These are phyloP conservation scores for Suhomyces maxii DNA, from an alignment of 1,139 yeast species.

Conservation along the genomic window DNA sequence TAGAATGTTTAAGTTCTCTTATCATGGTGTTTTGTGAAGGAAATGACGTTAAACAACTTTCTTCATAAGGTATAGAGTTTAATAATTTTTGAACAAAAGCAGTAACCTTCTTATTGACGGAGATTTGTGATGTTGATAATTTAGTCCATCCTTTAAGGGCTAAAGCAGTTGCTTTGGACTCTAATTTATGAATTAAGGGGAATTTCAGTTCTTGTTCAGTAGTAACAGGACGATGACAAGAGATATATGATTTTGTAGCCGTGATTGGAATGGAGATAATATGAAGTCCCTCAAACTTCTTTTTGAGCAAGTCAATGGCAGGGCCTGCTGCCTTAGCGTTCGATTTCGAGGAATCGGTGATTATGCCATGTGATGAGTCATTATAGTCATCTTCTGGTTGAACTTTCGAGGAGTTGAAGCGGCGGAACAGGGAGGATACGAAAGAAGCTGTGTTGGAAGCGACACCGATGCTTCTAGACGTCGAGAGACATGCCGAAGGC, in stretches of 20 bases:
- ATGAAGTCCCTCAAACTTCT: conserved; percentile 35
- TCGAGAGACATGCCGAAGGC: background rate
- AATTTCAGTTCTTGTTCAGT: conserved; percentile 27
- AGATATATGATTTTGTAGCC: conserved; percentile 51
- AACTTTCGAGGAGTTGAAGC: background rate
- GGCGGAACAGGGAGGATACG: background rate
- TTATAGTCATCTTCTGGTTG: background rate
- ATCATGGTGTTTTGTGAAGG: conserved; percentile 51
- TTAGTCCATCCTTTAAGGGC: conserved; percentile 50
- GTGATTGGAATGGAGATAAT: conserved; percentile 64
- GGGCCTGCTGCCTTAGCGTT: background rate
- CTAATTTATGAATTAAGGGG: conserved; percentile 39
- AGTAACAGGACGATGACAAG: conserved; percentile 53
- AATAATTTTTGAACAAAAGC: conserved; percentile 35
- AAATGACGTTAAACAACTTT: conserved; percentile 50
- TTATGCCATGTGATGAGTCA: background rate
- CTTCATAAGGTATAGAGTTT: conserved; percentile 52
- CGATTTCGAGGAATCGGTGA: background rate
- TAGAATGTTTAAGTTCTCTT: conserved; percentile 39
- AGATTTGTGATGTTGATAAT: conserved; percentile 36
- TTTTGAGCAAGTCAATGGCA: background rate
- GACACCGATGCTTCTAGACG: background rate
- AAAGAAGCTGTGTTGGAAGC: background rate
- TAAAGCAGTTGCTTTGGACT: conserved; percentile 35
- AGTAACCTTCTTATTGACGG: conserved; percentile 43